Percentiles rank a stretch among this genome's conserved stretches.
phyloP scores from a whole-genome alignment of 2,329 filamentous ascomycete species.

The Capronia coronata region DNA sequence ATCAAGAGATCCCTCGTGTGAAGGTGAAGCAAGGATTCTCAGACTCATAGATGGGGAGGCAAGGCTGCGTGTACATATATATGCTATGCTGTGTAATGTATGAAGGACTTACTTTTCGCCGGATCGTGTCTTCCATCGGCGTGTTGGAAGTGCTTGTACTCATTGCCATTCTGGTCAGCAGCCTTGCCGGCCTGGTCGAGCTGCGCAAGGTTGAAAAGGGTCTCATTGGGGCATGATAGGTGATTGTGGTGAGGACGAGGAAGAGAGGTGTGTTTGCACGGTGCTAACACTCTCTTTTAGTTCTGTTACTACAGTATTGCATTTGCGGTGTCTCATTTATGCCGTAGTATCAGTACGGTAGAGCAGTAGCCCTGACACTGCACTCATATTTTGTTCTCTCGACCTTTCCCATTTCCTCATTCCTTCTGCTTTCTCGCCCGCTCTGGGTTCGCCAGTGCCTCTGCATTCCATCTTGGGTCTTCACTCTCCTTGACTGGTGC shows the following conservation, averaged over 20 bases:
- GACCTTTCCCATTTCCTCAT: no score
- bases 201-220: conserved; percentile 3
- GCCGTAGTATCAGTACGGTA: no score
- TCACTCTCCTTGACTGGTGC: conserved; percentile 24
- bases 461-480: conserved; percentile 26
- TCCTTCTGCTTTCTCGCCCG: conserved; percentile 14
- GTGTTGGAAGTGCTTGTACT: conserved; percentile 7
- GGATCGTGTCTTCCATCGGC: conserved; percentile 2
- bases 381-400: no score
- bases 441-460: conserved; percentile 25
- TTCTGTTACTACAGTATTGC: no score
- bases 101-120: conserved; percentile 10
- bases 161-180: conserved; percentile 8
- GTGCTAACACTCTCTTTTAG: no score
- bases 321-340: no score
- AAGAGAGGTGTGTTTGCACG: not conserved
- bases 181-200: conserved; percentile 1
- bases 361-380: no score
- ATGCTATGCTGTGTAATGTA: not conserved
- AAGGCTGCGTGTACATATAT: no score
- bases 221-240: conserved; percentile 3
- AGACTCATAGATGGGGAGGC: no score
- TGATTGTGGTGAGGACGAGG: not conserved
- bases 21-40: no score
- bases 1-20: no score